Evolutionary conservation across 1,284 basidiomycete species (phyloP).

Genomic region (Polyporus tsugae): DNA sequence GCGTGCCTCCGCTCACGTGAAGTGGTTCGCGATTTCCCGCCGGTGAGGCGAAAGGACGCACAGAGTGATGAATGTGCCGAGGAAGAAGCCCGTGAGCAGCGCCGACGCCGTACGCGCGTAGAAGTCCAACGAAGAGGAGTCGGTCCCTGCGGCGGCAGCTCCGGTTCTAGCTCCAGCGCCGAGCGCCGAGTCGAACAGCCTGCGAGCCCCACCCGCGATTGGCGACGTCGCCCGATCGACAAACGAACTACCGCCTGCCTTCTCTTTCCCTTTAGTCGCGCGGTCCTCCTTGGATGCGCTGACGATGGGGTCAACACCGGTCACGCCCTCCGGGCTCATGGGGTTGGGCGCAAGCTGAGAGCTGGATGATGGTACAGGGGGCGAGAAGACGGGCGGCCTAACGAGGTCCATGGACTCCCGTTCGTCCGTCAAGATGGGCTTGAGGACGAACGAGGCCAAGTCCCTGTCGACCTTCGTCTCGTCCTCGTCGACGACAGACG

Average conservation of each 20-base stretch:
- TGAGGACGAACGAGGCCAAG: slow-evolving; percentile 13
- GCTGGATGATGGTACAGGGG: slow-evolving; percentile 4
- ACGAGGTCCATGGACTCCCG: background rate
- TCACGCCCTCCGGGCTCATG: background rate
- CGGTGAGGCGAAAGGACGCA: slow-evolving; percentile 45
- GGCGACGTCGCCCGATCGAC: slow-evolving; percentile 1
- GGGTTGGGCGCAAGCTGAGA: background rate
- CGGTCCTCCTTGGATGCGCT: background rate
- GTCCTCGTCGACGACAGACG: slow-evolving; percentile 29
- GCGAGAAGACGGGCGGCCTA: slow-evolving; percentile 11
- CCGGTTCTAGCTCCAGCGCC: background rate
- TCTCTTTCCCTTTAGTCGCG: slow-evolving; percentile 1
- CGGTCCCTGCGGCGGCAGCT: slow-evolving; percentile 6
- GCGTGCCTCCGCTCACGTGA: slow-evolving; percentile 38
- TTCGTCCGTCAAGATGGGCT: slow-evolving; percentile 1
- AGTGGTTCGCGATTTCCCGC: slow-evolving; percentile 44
- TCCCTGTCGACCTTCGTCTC: slow-evolving; percentile 30
- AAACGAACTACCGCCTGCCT: background rate
- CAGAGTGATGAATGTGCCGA: slow-evolving; percentile 47
- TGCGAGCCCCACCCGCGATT: slow-evolving; percentile 16
- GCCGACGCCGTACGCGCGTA: slow-evolving; percentile 45
- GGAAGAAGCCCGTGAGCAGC: slow-evolving; percentile 47
- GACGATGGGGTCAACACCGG: background rate
- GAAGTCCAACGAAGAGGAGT: slow-evolving; percentile 32
- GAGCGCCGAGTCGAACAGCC: slow-evolving; percentile 16